These are phyloP conservation scores for Calonectria naviculata DNA, from an alignment of 2,329 filamentous ascomycete species.

Conservation along the genomic window DNA sequence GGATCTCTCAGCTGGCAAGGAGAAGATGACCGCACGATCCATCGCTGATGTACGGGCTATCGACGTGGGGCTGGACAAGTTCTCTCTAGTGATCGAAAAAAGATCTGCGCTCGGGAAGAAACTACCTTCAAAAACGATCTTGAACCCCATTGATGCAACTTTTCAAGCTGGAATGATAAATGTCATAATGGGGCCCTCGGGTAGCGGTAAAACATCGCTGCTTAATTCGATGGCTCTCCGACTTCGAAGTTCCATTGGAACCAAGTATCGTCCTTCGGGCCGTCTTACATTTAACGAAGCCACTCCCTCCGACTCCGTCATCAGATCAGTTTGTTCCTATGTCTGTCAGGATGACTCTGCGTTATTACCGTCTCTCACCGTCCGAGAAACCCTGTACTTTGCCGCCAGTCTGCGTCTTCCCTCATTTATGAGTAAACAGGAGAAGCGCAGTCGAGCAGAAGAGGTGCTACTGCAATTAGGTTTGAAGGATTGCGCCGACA, in stretches of 20 bases:
- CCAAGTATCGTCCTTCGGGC: conserved; percentile 71
- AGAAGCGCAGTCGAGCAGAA: conserved; percentile 76
- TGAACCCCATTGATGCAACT: conserved; percentile 73
- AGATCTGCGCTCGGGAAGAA: conserved; percentile 63
- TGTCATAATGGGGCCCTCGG: conserved; percentile 84
- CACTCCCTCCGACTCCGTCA: conserved; percentile 73
- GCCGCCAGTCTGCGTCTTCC: conserved; percentile 78
- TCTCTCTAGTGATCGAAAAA: conserved; percentile 74
- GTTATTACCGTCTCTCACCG: conserved; percentile 78
- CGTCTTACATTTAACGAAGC: conserved; percentile 77
- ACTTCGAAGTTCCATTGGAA: conserved; percentile 70
- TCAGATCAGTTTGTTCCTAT: conserved; percentile 79
- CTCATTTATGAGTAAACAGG: conserved; percentile 73
- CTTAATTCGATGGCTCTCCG: conserved; percentile 79
- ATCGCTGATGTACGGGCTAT: conserved; percentile 67
- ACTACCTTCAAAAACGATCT: conserved; percentile 66
- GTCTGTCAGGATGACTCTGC: conserved; percentile 85
- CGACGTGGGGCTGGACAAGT: conserved; percentile 72
- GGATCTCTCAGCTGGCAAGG: conserved; percentile 76
- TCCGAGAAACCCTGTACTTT: conserved; percentile 78
- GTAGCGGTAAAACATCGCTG: conserved; percentile 80
- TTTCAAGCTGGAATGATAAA: conserved; percentile 78
- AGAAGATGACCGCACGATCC: conserved; percentile 70
- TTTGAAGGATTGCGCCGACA: conserved; percentile 81
- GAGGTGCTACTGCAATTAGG: conserved; percentile 81